Base-by-base conservation (phyloP, 805 yeast genomes). In the Myxozyma neotropica region DNA sequence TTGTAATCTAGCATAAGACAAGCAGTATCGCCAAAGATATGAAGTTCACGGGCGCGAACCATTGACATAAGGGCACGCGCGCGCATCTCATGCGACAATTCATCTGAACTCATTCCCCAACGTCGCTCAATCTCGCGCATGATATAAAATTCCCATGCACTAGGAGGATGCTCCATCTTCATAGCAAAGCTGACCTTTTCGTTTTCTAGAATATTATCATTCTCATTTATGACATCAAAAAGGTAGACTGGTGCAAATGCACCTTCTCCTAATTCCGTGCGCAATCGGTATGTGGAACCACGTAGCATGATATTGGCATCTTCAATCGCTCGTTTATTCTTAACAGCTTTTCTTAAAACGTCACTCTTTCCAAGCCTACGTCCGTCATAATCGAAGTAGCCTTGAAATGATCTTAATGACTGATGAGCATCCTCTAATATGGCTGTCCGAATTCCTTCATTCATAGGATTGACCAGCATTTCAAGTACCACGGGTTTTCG, bases 121-220 rank as follows among this genome's bases (percentile, higher is more conserved):
- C 85, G 70, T 55, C 70, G 57, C 38, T 82, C 83, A 0, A 88
- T 76, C 65, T 84, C 85, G 36, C 76, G 79, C 64, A 89, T 74
- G 17, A 89, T 83, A 70, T 88, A 89, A 67, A 80, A 88, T 72
- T 91, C 97, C 97, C 96, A 90, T 3, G 82, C 76, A 46, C 83
- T 80, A 0, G 88, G 75, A 0, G 93, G 89, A 17, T 79, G 77
- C 68, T 87, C 90, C 13, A 87, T 81, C 69, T 91, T 91, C 53
- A 91, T 73, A 0, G 96, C 96, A 52, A 78, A 80, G 35, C 81
- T 68, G 0, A 73, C 69, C 1, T 88, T 89, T 15, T 45, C 57
- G 31, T 33, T 27, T 21, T 47, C 54, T 4, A 48, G 15, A 3
- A 23, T 8, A 17, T 56, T 45, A 13, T 49, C 42, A 19, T 49